Conservation (phyloP, 1,284 basidiomycete genomes). For the Golubevia pallescens region DNA sequence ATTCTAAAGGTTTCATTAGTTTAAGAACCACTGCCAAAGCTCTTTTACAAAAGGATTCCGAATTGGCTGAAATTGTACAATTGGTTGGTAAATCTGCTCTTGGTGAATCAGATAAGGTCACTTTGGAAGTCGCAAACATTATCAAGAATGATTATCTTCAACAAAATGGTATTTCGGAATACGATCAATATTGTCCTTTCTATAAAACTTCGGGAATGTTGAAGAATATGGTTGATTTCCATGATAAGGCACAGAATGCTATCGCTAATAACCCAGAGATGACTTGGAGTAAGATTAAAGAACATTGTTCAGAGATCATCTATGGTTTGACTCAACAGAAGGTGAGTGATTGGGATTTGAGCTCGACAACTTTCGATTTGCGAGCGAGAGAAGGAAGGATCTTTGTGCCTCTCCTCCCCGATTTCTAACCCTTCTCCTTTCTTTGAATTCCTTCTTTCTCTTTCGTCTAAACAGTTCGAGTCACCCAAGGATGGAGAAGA, state of each 20-base stretch:
- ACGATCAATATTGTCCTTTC: constrained; percentile 62
- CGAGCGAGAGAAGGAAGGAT: not conserved
- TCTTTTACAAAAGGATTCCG: constrained; percentile 59
- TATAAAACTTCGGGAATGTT: constrained; percentile 62
- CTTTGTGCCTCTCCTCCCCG: not conserved
- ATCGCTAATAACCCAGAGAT: constrained; percentile 54
- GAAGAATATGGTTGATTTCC: constrained; percentile 60
- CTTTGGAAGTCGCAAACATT: constrained; percentile 58
- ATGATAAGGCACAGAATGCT: constrained; percentile 50
- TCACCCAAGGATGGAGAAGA: constrained; percentile 61
- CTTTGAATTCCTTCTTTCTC: constrained; percentile 1
- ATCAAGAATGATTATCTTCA: constrained; percentile 64
- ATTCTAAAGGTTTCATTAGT: constrained; percentile 50
- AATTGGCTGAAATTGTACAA: constrained; percentile 63
- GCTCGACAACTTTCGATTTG: not conserved
- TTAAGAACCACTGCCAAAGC: constrained; percentile 53
- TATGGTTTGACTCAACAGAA: constrained; percentile 62
- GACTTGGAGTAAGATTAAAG: constrained; percentile 62
- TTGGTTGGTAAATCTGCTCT: constrained; percentile 62
- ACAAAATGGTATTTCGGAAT: constrained; percentile 64
- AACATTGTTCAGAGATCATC: constrained; percentile 55
- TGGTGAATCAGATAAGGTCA: constrained; percentile 64
- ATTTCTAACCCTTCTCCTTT: constrained; percentile 9
- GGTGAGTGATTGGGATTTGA: constrained; percentile 1
- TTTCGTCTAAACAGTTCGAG: constrained; percentile 32